phyloP scores from a whole-genome alignment of 169 alveolate species.

The Ichthyophthirius multifiliis region DNA sequence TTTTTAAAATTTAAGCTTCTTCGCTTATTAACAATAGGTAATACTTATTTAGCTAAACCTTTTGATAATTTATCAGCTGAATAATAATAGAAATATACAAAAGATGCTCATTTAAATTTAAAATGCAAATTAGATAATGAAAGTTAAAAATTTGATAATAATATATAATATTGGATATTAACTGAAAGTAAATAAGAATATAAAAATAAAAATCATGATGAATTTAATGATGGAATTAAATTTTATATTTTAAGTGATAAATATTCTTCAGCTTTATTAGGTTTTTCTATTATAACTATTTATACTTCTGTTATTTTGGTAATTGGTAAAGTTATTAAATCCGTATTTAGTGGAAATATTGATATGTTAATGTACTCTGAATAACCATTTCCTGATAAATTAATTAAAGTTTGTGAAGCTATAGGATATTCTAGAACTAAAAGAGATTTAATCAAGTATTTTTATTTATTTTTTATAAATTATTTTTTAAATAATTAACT shows the following conservation, averaged over 20 bases:
- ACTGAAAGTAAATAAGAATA: not conserved
- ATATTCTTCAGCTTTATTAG: conserved; percentile 8
- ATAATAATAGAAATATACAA: not conserved
- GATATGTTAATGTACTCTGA: conserved; percentile 7
- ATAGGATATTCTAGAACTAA: conserved; percentile 28
- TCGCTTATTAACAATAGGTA: not conserved
- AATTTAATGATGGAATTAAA: no score
- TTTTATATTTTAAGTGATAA: conserved; percentile 27
- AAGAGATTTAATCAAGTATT: conserved; percentile 23
- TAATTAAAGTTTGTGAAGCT: conserved; percentile 26
- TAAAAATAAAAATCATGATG: no score
- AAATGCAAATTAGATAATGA: not conserved
- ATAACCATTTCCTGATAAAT: conserved; percentile 21
- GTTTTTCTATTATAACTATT: conserved; percentile 37
- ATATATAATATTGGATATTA: not conserved
- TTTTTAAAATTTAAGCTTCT: not conserved
- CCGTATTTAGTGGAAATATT: conserved; percentile 15
- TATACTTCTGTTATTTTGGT: conserved; percentile 34
- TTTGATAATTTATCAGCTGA: not conserved
- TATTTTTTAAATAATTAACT: not conserved
- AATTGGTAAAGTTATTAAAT: conserved; percentile 16
- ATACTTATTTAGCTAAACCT: not conserved
- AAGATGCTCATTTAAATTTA: not conserved
- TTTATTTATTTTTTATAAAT: not conserved
- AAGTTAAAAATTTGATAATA: not conserved